Conservation (phyloP, 2,329 filamentous ascomycete genomes). For the Cytospora mali region DNA sequence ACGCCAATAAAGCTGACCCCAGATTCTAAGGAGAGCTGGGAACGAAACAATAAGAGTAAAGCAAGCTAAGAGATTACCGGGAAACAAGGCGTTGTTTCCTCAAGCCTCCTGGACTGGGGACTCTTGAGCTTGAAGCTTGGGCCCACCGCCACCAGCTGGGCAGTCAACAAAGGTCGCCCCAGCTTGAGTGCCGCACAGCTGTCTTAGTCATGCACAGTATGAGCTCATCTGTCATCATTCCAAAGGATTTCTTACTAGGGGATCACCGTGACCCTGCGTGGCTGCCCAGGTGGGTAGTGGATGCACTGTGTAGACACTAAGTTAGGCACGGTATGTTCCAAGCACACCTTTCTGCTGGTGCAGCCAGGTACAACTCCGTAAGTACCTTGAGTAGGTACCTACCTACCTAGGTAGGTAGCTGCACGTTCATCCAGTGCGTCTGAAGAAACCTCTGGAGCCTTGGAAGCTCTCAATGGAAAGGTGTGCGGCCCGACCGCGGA, state of each 20-base stretch:
- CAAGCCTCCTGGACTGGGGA: not conserved
- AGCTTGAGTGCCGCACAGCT: not conserved
- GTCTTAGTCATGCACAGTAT: not conserved
- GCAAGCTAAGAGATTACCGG: not conserved
- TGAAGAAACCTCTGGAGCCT: too few species aligned
- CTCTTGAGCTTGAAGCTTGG: too few species aligned
- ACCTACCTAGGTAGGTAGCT: not conserved
- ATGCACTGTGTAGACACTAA: not conserved
- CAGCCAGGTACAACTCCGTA: not conserved
- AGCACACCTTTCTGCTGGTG: not conserved
- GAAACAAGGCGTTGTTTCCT: not conserved
- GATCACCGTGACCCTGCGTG: too few species aligned
- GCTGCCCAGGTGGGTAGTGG: not conserved
- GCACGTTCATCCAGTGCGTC: not conserved
- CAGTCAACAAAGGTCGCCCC: too few species aligned
- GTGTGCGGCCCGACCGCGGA: not conserved
- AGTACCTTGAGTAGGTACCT: too few species aligned
- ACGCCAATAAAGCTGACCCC: not conserved
- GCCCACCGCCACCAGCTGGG: too few species aligned
- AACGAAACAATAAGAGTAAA: not conserved
- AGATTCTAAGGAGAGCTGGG: not conserved
- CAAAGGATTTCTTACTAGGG: not conserved
- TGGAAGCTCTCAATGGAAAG: not conserved
- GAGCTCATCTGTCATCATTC: not conserved
- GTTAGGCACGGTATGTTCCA: not conserved